phyloP scores from a whole-genome alignment of 1,284 basidiomycete species.

The Fomes fomentarius region DNA sequence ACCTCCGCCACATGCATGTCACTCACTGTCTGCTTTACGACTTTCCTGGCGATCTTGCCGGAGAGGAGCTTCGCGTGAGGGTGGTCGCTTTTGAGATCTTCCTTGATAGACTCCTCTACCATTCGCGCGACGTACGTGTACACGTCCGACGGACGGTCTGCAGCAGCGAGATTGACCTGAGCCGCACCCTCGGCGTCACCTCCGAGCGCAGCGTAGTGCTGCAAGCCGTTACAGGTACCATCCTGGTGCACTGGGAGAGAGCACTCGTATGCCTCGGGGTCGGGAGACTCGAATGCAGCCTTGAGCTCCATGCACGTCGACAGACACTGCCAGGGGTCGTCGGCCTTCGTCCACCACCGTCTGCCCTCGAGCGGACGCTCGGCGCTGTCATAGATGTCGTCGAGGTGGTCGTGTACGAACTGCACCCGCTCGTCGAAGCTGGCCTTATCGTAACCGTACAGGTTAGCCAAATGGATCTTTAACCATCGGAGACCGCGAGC shows the following conservation, averaged over 20 bases:
- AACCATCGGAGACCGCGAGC: slow-evolving; percentile 81
- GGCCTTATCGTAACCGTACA: slow-evolving; percentile 95
- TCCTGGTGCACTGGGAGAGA: slow-evolving; percentile 96
- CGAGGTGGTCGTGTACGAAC: slow-evolving; percentile 78
- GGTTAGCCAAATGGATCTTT: slow-evolving; percentile 92
- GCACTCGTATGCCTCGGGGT: slow-evolving; percentile 76
- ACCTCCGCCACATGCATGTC: not conserved
- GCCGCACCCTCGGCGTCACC: slow-evolving; percentile 89
- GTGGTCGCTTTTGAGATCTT: slow-evolving; percentile 52
- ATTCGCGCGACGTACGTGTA: slow-evolving; percentile 93
- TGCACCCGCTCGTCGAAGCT: slow-evolving; percentile 89
- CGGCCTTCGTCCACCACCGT: slow-evolving; percentile 90
- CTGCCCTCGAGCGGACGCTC: slow-evolving; percentile 81
- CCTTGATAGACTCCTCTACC: slow-evolving; percentile 65
- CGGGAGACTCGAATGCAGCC: slow-evolving; percentile 73
- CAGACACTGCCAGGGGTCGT: slow-evolving; percentile 98
- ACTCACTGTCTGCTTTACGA: slow-evolving; percentile 95
- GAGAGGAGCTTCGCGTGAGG: slow-evolving; percentile 66
- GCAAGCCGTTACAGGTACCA: slow-evolving; percentile 97
- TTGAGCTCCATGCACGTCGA: slow-evolving; percentile 90
- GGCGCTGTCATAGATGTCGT: slow-evolving; percentile 85
- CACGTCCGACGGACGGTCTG: slow-evolving; percentile 92
- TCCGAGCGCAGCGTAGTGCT: slow-evolving; percentile 98
- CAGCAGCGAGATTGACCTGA: slow-evolving; percentile 91
- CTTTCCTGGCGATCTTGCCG: slow-evolving; percentile 90